Evolutionary conservation across 352 stramenopile species (phyloP).

Genomic region (Pythium grandisporangium): DNA sequence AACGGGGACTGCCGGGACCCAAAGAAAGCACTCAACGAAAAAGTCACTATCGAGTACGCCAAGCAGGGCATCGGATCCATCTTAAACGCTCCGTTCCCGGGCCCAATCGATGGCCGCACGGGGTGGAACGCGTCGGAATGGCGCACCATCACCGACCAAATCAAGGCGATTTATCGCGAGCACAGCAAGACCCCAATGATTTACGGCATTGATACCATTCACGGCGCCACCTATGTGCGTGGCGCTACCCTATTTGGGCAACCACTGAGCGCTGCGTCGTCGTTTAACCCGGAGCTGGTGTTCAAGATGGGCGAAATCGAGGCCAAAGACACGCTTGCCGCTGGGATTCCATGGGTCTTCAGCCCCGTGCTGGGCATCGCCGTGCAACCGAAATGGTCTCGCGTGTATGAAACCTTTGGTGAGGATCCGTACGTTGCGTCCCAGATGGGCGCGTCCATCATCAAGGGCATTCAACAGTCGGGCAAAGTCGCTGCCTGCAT

Average conservation of each 20-base stretch:
- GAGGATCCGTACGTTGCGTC: slow-evolving; percentile 81
- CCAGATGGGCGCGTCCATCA: slow-evolving; percentile 56
- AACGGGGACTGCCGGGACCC: slow-evolving; percentile 41
- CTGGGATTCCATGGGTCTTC: slow-evolving; percentile 90
- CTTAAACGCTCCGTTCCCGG: slow-evolving; percentile 71
- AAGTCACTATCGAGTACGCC: slow-evolving; percentile 47
- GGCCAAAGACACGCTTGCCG: slow-evolving; percentile 78
- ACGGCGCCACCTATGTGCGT: slow-evolving; percentile 85
- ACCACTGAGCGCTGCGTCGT: slow-evolving; percentile 81
- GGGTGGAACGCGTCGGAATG: slow-evolving; percentile 70
- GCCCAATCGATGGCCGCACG: slow-evolving; percentile 29
- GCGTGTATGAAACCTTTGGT: slow-evolving; percentile 92
- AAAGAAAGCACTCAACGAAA: slow-evolving; percentile 33
- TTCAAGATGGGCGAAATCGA: slow-evolving; percentile 61
- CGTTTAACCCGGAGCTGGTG: slow-evolving; percentile 81
- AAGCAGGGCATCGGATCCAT: slow-evolving; percentile 78
- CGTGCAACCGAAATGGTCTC: slow-evolving; percentile 74
- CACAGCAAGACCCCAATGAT: slow-evolving; percentile 60
- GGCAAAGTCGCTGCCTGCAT: slow-evolving; percentile 70
- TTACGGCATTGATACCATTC: slow-evolving; percentile 87
- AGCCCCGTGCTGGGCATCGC: slow-evolving; percentile 82
- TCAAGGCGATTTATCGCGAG: slow-evolving; percentile 62
- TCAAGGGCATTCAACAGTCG: slow-evolving; percentile 73
- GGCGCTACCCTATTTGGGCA: slow-evolving; percentile 80
- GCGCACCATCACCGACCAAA: slow-evolving; percentile 42